Base-by-base conservation (phyloP, 2,329 filamentous ascomycete species). In the Rutstroemia sp. region DNA sequence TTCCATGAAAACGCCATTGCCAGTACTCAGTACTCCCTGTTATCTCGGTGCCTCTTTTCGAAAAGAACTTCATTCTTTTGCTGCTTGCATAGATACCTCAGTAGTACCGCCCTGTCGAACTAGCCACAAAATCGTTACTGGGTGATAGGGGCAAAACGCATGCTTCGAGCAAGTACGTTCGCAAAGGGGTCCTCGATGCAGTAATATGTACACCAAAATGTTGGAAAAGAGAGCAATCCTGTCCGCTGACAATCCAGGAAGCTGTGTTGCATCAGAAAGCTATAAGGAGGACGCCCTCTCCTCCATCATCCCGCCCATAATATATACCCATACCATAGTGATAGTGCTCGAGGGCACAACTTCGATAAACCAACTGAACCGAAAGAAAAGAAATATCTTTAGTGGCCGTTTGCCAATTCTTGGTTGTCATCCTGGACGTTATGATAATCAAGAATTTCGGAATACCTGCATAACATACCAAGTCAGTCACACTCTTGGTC, bases 371-470 rank as follows among this genome's bases (percentile, higher is more conserved):
- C 37, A 53, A 50, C 41, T 55, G 18, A 34, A 41, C 47, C 37
- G 30, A 57, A 57, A 49, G n/a, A 49, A 46, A 30, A 53, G 25
- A 41, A 39, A 21, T 27, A 55, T 38, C 23, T 55, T 49, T 58
- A 58, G 37, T 55, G 59, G 55, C 62, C 54, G 37, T 66, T 62
- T 37, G 57, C 58, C 59, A 64, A 59, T 30, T 52, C 54, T 53
- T 63, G 61, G 49, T 50, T 34, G 30, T 34, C 59, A 63, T 56
- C 58, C 27, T 64, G 91, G 61, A 96, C 87, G 70, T 97, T 96
- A 76, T 97, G 94, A 75, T 96, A 97, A 74, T 97, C 92, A 67
- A 97, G 86, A 67, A 99, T 97, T 73, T 97, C 92, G 52, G 92
- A 96, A 79, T 97, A 97, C 91, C 92, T 96, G 70, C 53, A 66